Evolutionary conservation across 768 basidiomycete species (phyloP), one percentile per base, ranked within the genome.

Genomic region (Scleroderma citrinum): DNA sequence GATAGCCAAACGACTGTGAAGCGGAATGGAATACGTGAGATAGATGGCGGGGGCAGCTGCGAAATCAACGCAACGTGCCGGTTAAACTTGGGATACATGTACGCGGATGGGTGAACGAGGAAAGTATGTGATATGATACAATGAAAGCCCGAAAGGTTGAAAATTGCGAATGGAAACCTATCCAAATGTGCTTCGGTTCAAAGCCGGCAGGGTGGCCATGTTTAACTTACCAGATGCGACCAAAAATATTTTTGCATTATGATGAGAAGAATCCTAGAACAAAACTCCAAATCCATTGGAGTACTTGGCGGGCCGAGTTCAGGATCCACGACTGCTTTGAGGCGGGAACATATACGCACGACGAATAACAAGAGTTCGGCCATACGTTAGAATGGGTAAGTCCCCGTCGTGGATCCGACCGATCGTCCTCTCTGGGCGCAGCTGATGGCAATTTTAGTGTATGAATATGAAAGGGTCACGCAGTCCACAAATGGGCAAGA

Each of bases 331-430:
- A 23, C n/a, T 30, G n/a, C 36, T 20, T 11, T n/a, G 2, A 32
- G 43, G 40, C 7, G 14, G 43, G 2, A 31, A 17, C 21, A 4
- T 21, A 5, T 7, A 57, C 64, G 51, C 43, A 68, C 64, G 50
- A 49, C 65, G 64, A 42, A 54, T 41, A 17, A 52, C 56, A 41
- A 66, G 49, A 40, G 56, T 23, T 40, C 55, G 55, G 46, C 58
- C 62, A 49, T 58, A 54, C 50, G 58, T 43, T 23, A 23, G 29
- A 38, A 65, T 38, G 23, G 51, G 29, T 43, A 43, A 48, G 3
- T 50, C 31, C 41, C 44, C 26, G 13, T 55, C 46, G 38, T 42
- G 54, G n/a, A 48, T 23, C 32, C 29, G 56, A 46, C 11, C 44
- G 31, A 47, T 20, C 23, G 32, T 44, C 32, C 41, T 37, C 40